These are phyloP conservation scores for Xylaria curta DNA, from an alignment of 495 filamentous ascomycete genomes.

Conservation along the genomic window DNA sequence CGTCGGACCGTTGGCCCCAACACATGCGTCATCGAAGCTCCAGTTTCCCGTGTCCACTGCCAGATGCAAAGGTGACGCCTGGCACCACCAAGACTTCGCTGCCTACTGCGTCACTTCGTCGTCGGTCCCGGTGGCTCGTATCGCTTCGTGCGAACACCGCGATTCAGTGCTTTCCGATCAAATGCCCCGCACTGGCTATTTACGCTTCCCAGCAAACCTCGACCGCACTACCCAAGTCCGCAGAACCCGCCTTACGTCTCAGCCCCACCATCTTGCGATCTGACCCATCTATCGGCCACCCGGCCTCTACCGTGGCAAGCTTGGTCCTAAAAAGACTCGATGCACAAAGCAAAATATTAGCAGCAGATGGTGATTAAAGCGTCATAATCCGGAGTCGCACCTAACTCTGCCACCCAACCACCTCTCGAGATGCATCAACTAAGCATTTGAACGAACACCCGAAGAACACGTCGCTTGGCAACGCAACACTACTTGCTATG, in stretches of 20 bases:
- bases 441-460: background rate
- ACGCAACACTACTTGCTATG: background rate
- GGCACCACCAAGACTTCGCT: background rate
- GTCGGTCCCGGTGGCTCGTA: background rate
- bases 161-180: constrained; percentile 18
- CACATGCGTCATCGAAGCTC: constrained; percentile 40
- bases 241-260: constrained; percentile 29
- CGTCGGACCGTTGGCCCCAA: constrained; percentile 36
- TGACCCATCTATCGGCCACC: constrained; percentile 25
- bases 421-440: background rate
- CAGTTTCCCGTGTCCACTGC: constrained; percentile 25
- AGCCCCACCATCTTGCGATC: constrained; percentile 33
- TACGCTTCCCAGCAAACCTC: constrained; percentile 2
- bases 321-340: background rate
- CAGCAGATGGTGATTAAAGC: background rate
- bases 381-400: background rate
- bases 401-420: background rate
- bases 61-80: background rate
- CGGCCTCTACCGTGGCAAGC: constrained; percentile 10
- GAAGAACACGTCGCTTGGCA: background rate
- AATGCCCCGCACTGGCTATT: constrained; percentile 35
- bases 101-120: background rate
- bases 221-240: constrained; percentile 5
- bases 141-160: constrained; percentile 8
- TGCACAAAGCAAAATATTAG: background rate